Percentiles rank a stretch among this genome's conserved stretches.
These are phyloP conservation scores for Bryopsis sp. DNA, from an alignment of 139 green algal species.

Conservation along the genomic window DNA sequence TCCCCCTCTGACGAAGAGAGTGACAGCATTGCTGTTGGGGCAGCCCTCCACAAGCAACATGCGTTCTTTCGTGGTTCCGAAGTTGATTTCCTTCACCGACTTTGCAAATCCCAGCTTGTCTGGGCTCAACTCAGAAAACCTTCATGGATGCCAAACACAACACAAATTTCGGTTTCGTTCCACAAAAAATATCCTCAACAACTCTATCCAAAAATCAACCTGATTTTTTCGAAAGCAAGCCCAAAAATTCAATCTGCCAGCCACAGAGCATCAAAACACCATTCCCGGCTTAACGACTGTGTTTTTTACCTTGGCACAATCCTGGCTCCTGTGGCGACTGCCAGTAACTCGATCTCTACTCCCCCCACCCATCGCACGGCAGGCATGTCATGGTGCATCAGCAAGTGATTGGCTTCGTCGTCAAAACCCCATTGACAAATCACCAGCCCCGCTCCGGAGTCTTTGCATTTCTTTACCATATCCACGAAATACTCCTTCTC, in stretches of 20 bases:
- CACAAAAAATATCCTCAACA: too few relatives aligned
- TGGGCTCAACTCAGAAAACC: slow-evolving; percentile 59
- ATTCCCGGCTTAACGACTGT: too few relatives aligned
- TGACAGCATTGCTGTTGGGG: slow-evolving; percentile 86
- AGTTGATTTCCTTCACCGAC: slow-evolving; percentile 68
- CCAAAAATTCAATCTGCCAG: too few relatives aligned
- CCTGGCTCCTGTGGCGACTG: slow-evolving; percentile 92
- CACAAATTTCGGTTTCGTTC: too few relatives aligned
- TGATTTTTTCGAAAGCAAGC: too few relatives aligned
- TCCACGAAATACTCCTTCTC: slow-evolving; percentile 96
- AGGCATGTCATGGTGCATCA: slow-evolving; percentile 86
- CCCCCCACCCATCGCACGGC: slow-evolving; percentile 94
- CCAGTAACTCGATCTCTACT: slow-evolving; percentile 98
- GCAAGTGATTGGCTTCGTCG: slow-evolving; percentile 98
- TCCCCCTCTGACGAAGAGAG: slow-evolving; percentile 82
- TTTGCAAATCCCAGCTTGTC: slow-evolving; percentile 90
- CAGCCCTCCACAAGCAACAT: slow-evolving; percentile 95
- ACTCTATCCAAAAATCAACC: too few relatives aligned
- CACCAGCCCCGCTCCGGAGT: slow-evolving; percentile 71
- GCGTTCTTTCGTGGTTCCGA: slow-evolving; percentile 95
- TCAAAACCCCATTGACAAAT: slow-evolving; percentile 99
- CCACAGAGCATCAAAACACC: too few relatives aligned
- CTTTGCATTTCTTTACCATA: slow-evolving; percentile 97
- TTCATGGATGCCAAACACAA: too few relatives aligned
- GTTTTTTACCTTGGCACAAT: slow-evolving; percentile 75